A percentile compares a stretch with the other conserved stretches of the same genome.
Evolutionary conservation across 2,329 filamentous ascomycete genomes (phyloP).

Genomic region (Aspergillus tamarii): DNA sequence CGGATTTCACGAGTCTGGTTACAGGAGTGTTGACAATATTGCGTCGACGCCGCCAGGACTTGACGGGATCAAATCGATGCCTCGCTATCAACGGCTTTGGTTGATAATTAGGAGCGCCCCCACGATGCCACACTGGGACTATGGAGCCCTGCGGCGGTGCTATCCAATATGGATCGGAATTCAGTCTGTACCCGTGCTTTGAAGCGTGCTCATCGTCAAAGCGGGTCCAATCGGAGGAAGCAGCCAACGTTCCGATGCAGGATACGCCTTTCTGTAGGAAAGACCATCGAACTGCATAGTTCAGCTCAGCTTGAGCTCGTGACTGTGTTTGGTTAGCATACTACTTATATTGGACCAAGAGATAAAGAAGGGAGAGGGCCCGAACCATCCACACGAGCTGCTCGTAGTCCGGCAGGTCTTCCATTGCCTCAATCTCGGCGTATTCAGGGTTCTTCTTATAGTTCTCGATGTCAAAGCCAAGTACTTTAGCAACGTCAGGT

Average conservation of each 20-base stretch:
- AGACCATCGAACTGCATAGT: constrained; percentile 11
- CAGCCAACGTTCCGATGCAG: constrained; percentile 7
- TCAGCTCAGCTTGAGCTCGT: constrained; percentile 6
- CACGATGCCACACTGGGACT: constrained; percentile 7
- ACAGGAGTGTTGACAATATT: neutral
- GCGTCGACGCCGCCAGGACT: constrained; percentile 4
- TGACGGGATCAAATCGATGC: constrained; percentile 5
- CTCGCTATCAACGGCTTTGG: constrained; percentile 6
- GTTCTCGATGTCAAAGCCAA: constrained; percentile 2
- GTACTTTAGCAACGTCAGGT: neutral
- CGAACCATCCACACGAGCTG: constrained; percentile 6
- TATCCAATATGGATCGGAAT: constrained; percentile 10
- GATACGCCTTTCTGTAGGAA: constrained; percentile 8
- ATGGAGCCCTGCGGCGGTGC: constrained; percentile 8
- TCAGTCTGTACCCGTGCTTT: constrained; percentile 8
- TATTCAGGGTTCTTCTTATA: constrained; percentile 3
- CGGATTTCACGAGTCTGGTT: neutral
- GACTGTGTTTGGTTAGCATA: neutral
- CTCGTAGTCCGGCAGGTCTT: constrained; percentile 8
- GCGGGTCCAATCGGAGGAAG: constrained; percentile 5
- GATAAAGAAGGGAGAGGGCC: too few relatives aligned
- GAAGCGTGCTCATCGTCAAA: constrained; percentile 7
- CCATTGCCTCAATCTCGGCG: neutral
- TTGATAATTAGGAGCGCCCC: constrained; percentile 9
- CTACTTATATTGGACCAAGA: neutral